Base-by-base conservation (phyloP, 257 asterid species). In the Pogostemon cablin region DNA sequence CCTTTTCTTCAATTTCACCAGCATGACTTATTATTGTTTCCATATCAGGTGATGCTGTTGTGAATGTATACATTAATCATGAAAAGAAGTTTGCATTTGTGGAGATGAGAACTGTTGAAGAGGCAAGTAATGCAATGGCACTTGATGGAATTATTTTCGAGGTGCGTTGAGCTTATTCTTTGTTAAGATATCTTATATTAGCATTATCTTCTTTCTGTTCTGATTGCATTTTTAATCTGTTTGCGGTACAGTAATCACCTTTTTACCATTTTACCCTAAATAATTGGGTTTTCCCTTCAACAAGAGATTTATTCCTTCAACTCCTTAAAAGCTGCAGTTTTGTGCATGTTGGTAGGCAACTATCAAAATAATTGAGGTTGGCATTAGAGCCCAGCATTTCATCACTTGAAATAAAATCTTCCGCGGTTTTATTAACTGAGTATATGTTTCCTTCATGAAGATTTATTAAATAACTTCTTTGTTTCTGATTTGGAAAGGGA, bases 21-120 rank as follows among this genome's bases (percentile, higher is more conserved):
- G 53, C 56, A 59, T 76, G 52, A 63, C 41, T 58, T 57, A 38
- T 59, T n/a, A 75, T 17, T 62, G 62, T 53, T 50, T 50, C n/a
- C 65, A 67, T 73, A 57, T 63, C 65, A 85, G 90, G 90, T 71
- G 90, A 85, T 76, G 85, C 90, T 68, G 90, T 85, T 11, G 79
- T 85, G 66, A 85, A 85, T 80, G 90, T 85, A 52, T 85, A 85
- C 77, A 85, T 85, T 67, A 87, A 87, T 77, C 87, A 87, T 73
- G 95, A 87, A 77, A 87, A 87, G 82, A 87, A 87, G 76, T 87
- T 87, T 81, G 95, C 95, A 32, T 87, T 87, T 79, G 95, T 87
- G 80, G 95, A 87, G 84, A 87, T 87, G 95, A 83, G 95, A 80
- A 82, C 91, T 9, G 91, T 87, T 12, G 95, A 87, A 81, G 95